Evolutionary conservation across 2,329 filamentous ascomycete species (phyloP).

Genomic region (Stylonectria norvegica): DNA sequence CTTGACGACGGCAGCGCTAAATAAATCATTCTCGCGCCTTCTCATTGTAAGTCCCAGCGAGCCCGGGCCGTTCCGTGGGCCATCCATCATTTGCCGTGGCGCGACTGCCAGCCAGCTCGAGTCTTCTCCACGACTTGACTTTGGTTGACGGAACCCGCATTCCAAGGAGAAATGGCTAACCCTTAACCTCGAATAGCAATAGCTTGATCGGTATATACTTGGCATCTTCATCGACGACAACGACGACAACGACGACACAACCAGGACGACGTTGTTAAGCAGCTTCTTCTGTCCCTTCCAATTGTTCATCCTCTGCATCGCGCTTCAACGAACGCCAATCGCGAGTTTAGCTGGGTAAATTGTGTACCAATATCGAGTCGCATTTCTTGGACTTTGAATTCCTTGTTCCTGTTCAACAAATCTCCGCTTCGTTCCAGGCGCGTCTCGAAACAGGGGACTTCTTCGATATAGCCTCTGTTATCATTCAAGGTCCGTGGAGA

Average conservation of each 20-base stretch:
- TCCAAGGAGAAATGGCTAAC: conserved; percentile 5
- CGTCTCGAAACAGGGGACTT: conserved; percentile 1
- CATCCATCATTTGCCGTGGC: conserved; percentile 8
- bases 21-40: conserved; percentile 6
- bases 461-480: conserved; percentile 5
- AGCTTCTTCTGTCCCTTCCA: conserved; percentile 3
- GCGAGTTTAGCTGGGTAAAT: too few relatives aligned
- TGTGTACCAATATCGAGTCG: too few relatives aligned
- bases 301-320: conserved; percentile 2
- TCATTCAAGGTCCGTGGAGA: conserved; percentile 8
- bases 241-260: too few relatives aligned
- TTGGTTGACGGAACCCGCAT: too few relatives aligned
- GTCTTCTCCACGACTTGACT: too few relatives aligned
- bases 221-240: conserved; percentile 5
- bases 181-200: too few relatives aligned
- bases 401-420: too few relatives aligned
- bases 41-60: conserved; percentile 22
- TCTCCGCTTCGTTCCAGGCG: neutral
- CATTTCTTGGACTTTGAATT: too few relatives aligned
- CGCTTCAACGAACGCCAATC: conserved; percentile 7
- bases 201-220: too few relatives aligned
- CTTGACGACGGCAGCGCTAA: conserved; percentile 12
- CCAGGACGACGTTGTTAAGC: too few relatives aligned
- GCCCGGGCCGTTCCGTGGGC: conserved; percentile 11
- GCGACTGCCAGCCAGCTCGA: conserved; percentile 8